Evolutionary conservation across 2,329 filamentous ascomycete species (phyloP).

Genomic region (Fusarium sp.): DNA sequence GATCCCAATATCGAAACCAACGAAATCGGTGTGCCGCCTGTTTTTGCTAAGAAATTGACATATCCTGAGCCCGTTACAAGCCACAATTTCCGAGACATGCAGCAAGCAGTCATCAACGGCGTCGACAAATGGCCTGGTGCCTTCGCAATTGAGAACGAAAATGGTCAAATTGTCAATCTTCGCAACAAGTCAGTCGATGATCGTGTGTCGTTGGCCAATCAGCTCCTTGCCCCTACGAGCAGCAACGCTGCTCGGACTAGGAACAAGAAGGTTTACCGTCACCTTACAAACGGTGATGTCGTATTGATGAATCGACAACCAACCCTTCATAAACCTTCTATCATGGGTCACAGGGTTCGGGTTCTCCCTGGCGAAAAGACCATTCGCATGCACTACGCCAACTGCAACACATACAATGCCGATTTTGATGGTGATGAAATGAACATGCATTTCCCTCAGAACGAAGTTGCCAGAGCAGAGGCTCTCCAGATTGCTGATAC

Average conservation of each 20-base stretch:
- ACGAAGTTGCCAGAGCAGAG: slow-evolving; percentile 92
- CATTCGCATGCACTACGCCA: slow-evolving; percentile 99
- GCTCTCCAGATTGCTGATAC: slow-evolving; percentile 94
- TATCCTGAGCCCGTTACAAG: slow-evolving; percentile 98
- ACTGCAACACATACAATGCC: slow-evolving; percentile 99
- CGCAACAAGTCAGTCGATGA: slow-evolving; percentile 90
- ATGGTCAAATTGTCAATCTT: slow-evolving; percentile 89
- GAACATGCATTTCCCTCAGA: slow-evolving; percentile 99
- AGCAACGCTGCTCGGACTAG: slow-evolving; percentile 78
- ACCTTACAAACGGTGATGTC: slow-evolving; percentile 95
- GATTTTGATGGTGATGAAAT: slow-evolving; percentile 99
- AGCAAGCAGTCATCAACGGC: slow-evolving; percentile 95
- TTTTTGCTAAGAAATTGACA: slow-evolving; percentile 95
- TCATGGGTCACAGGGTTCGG: slow-evolving; percentile 96
- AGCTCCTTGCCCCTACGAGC: slow-evolving; percentile 86
- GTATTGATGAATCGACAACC: slow-evolving; percentile 99
- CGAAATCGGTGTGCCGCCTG: slow-evolving; percentile 97
- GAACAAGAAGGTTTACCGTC: slow-evolving; percentile 96
- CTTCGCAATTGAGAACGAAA: slow-evolving; percentile 93
- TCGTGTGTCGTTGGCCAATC: slow-evolving; percentile 88
- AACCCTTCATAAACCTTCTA: slow-evolving; percentile 97
- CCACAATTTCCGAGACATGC: slow-evolving; percentile 95
- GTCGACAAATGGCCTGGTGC: slow-evolving; percentile 94
- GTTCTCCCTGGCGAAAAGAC: slow-evolving; percentile 96
- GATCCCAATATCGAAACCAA: slow-evolving; percentile 99